Evolutionary conservation across 768 basidiomycete genomes (phyloP).

Genomic region (Erythrobasidium yunnanense): DNA sequence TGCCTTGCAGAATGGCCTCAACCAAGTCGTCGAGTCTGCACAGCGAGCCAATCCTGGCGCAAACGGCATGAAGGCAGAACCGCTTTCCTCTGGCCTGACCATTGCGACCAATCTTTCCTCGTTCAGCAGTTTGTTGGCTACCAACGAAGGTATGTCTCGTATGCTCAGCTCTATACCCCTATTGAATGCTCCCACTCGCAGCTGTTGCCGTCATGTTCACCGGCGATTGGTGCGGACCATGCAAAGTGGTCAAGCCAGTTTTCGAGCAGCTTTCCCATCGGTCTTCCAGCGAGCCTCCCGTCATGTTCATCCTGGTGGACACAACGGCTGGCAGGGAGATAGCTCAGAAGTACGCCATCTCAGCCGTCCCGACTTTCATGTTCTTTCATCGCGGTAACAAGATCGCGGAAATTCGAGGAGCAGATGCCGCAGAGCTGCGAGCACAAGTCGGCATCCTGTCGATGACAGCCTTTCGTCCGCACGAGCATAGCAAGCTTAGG

Average conservation of each 20-base stretch:
- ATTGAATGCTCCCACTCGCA: too few relatives aligned
- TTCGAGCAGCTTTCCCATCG: conserved; percentile 67
- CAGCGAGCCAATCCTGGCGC: neutral
- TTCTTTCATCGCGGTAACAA: conserved; percentile 71
- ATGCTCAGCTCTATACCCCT: too few relatives aligned
- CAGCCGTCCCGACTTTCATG: conserved; percentile 75
- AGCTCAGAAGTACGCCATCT: conserved; percentile 55
- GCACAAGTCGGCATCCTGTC: conserved; percentile 64
- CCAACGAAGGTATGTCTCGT: conserved; percentile 47
- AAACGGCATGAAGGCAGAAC: neutral
- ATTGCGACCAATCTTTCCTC: conserved; percentile 50
- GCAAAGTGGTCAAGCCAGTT: conserved; percentile 68
- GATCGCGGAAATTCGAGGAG: conserved; percentile 62
- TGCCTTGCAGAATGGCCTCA: neutral
- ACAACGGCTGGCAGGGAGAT: conserved; percentile 56
- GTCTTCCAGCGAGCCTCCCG: conserved; percentile 42
- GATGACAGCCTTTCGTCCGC: conserved; percentile 70
- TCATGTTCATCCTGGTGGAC: conserved; percentile 77
- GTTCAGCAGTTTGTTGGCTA: conserved; percentile 73
- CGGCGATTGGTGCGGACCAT: conserved; percentile 63
- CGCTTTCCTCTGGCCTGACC: neutral
- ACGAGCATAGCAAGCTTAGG: conserved; percentile 56
- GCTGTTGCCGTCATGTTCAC: conserved; percentile 42
- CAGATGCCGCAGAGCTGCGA: conserved; percentile 56
- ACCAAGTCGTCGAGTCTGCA: neutral